Evolutionary conservation across 768 basidiomycete genomes (phyloP), one percentile per base, ranked within the genome.

Genomic region (Amanita pallidorosea): DNA sequence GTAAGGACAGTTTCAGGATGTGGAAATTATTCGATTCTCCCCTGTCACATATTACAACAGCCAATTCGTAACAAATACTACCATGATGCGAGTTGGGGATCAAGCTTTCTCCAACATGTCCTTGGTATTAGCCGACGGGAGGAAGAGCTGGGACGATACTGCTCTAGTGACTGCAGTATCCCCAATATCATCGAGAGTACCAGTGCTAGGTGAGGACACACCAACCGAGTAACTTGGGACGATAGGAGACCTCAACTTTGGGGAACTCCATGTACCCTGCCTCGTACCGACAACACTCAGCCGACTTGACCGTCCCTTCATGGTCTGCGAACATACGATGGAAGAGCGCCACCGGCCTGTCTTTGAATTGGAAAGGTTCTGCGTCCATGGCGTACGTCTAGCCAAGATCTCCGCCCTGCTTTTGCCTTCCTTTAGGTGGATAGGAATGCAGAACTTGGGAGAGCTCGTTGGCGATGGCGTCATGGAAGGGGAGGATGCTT

Each of bases 401-500:
- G 42, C 22, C 42, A 44, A 45, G 11, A 13, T 7, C 18, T 36
- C 22, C 3, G 18, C 20, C 35, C 15, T 22, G 23, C 33, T 12
- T 17, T 37, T 35, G 22, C 45, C 6, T 22, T 12, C 45, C 27
- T 13, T 27, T 17, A 4, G 15, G 7, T 27, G 27, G 23, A 15
- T 12, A 35, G 35, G 22, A 13, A 33, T 20, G 12, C 35, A 37
- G 2, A 41, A 40, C 33, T 48, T 18, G 13, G 48, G 48, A 23
- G 48, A 41, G 31, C 4, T 42, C 8, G 38, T 34, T 15, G 48
- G 48, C 38, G 48, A 49, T 5, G 48, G 38, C n/a, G 48, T 41
- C 48, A 49, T 41, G 4, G 48, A 49, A 11, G 48, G 48, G 27
- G 48, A 41, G 7, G 37, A 23, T 7, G 13, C 27, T 42, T 49